Base-by-base conservation (phyloP, 768 basidiomycete species). In the Podaxis rugospora region DNA sequence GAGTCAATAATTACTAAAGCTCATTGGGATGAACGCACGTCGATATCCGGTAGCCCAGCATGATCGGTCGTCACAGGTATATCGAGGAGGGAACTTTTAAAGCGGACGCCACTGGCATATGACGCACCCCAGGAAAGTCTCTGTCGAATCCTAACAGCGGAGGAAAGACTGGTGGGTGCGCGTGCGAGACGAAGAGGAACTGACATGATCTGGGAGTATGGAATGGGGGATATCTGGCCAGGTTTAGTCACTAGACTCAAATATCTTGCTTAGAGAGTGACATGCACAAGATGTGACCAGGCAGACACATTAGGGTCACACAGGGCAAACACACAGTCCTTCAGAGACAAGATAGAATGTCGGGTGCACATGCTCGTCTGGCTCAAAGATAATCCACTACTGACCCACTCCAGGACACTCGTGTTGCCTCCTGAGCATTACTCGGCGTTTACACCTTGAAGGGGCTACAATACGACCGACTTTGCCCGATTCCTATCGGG, bases 21-120 rank as follows among this genome's bases (percentile, higher is more conserved):
- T 23, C 40, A 5, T 21, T 40, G 57, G 21, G 51, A 37, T 32
- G n/a, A 37, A 67, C 70, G 44, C 39, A 76, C 77, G 53, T 78
- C 72, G 57, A 78, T 75, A 59, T 76, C 74, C 7, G 73, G 66
- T 1, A 74, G 69, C 7, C 51, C 54, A 4, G 39, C 39, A 16
- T 35, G 37, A 32, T 55, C 67, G 59, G 14, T 57, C 39, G 57
- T 57, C 11, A 62, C 44, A 13, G 44, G 18, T 37, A 61, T 46
- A 32, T 59, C 54, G 21, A 55, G 52, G 16, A 60, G 62, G 25
- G 66, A 61, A 47, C 67, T 66, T 55, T 56, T 49, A 39, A 51
- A 37, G 14, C 63, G 54, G 37, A 42, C 7, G 3, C 42, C 42
- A 44, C 18, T 36, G 40, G 55, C 35, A 32, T 37, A 18, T n/a